A percentile compares a stretch with the other conserved stretches of the same genome.
phyloP scores from a whole-genome alignment of 208 protist species.

The Porcisia deanei region DNA sequence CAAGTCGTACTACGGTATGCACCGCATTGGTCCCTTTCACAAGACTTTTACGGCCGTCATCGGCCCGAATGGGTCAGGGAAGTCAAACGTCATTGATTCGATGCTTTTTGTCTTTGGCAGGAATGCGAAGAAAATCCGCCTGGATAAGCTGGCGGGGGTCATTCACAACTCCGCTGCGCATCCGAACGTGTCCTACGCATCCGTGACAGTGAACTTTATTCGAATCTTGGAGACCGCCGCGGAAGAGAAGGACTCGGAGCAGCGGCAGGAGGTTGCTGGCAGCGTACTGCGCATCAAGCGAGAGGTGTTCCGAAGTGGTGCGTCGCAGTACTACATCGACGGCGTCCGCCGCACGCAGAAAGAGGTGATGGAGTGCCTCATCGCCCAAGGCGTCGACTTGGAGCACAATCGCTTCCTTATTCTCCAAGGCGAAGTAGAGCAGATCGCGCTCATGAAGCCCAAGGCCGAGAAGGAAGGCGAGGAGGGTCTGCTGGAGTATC shows the following conservation, averaged over 20 bases:
- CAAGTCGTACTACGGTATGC: constrained; percentile 99
- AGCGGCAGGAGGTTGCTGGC: constrained; percentile 87
- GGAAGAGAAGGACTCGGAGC: constrained; percentile 53
- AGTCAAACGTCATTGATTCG: constrained; percentile 99
- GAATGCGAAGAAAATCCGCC: constrained; percentile 97
- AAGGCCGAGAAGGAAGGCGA: constrained; percentile 96
- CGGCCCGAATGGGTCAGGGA: constrained; percentile 99
- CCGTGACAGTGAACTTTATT: constrained; percentile 98
- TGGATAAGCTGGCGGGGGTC: constrained; percentile 97
- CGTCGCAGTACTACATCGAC: constrained; percentile 96
- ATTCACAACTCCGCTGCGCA: constrained; percentile 98
- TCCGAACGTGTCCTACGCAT: constrained; percentile 90
- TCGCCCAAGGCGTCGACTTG: constrained; percentile 98
- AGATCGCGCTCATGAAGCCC: constrained; percentile 99
- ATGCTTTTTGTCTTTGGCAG: constrained; percentile 99
- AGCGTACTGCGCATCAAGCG: constrained; percentile 95
- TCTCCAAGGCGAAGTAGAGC: constrained; percentile 99
- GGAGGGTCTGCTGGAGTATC: constrained; percentile 99
- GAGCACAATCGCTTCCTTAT: constrained; percentile 99
- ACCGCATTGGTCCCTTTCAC: constrained; percentile 99
- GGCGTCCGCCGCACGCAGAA: constrained; percentile 67
- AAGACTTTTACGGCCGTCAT: constrained; percentile 99
- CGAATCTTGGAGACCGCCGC: constrained; percentile 89
- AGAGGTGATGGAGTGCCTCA: constrained; percentile 92
- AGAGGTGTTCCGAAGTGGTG: constrained; percentile 88